Conservation (phyloP, 768 basidiomycete species). For the Kwoniella shandongensis region DNA sequence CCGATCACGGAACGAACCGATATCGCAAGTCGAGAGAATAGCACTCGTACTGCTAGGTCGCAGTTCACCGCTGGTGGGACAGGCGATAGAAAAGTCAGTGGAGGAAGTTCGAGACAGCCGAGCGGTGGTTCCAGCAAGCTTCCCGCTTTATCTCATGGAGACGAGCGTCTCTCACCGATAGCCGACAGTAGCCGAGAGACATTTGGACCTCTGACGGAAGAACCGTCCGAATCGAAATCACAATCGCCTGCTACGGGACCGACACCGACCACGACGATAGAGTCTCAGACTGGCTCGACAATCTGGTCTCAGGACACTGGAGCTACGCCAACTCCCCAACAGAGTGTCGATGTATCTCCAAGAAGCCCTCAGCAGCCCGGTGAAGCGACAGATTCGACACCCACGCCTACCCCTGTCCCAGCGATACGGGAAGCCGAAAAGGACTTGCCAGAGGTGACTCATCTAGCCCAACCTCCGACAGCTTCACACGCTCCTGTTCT, state of each 20-base stretch:
- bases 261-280: conserved; percentile 2
- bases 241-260: not conserved
- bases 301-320: conserved; percentile 42
- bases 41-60: conserved; percentile 32
- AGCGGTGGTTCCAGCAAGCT: conserved; percentile 34
- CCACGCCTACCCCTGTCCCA: not conserved
- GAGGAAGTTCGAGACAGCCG: conserved; percentile 32
- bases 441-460: not conserved
- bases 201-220: conserved; percentile 32
- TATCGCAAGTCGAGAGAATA: conserved; percentile 43
- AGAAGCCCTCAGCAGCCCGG: conserved; percentile 1
- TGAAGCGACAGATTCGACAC: not conserved
- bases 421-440: not conserved
- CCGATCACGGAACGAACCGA: conserved; percentile 66
- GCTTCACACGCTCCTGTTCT: conserved; percentile 7
- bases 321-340: conserved; percentile 22
- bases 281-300: conserved; percentile 20
- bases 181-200: conserved; percentile 25
- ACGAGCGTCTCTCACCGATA: conserved; percentile 39
- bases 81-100: conserved; percentile 21
- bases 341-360: conserved; percentile 8
- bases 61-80: conserved; percentile 15
- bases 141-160: conserved; percentile 7
- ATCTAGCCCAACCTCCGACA: not conserved
- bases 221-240: conserved; percentile 16